phyloP scores from a whole-genome alignment of 1,139 yeast genomes.

The Protomyces macrosporus region DNA sequence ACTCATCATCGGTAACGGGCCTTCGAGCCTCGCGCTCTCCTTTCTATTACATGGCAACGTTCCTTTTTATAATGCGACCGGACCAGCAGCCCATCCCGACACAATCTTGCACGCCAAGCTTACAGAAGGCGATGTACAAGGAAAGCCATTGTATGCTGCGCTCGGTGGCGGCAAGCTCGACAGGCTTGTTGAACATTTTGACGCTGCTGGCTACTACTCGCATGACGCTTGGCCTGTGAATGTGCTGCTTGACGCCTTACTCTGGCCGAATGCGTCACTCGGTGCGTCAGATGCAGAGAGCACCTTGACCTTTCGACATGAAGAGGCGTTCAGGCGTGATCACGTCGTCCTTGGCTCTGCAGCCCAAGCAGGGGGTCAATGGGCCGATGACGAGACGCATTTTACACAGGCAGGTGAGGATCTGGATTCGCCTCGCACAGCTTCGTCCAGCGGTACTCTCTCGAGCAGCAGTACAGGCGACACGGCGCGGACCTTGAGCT shows the following conservation, averaged over 20 bases:
- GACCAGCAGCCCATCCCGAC: constrained; percentile 38
- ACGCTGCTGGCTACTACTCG: constrained; percentile 16
- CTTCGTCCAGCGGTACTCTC: not conserved
- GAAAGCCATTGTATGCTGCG: constrained; percentile 19
- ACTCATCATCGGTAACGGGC: constrained; percentile 37
- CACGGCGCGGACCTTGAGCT: constrained; percentile 35
- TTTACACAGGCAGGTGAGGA: not conserved
- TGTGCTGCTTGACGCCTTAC: constrained; percentile 36
- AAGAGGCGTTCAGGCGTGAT: constrained; percentile 21
- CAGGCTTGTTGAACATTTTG: constrained; percentile 23
- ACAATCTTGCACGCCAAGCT: constrained; percentile 35
- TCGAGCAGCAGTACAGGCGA: constrained; percentile 12
- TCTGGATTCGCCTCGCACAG: not conserved
- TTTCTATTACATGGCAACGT: constrained; percentile 38
- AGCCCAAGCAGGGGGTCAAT: constrained; percentile 40
- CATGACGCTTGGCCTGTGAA: constrained; percentile 34
- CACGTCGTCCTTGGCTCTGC: constrained; percentile 37
- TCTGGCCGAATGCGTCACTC: constrained; percentile 37
- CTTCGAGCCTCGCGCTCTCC: constrained; percentile 38
- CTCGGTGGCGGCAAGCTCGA: constrained; percentile 23
- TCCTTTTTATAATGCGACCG: constrained; percentile 37
- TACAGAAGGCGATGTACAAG: not conserved
- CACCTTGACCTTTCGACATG: constrained; percentile 35
- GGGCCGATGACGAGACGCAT: constrained; percentile 34
- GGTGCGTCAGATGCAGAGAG: constrained; percentile 22